Conservation (phyloP, 768 basidiomycete species). For the Amanita brunnescens region DNA sequence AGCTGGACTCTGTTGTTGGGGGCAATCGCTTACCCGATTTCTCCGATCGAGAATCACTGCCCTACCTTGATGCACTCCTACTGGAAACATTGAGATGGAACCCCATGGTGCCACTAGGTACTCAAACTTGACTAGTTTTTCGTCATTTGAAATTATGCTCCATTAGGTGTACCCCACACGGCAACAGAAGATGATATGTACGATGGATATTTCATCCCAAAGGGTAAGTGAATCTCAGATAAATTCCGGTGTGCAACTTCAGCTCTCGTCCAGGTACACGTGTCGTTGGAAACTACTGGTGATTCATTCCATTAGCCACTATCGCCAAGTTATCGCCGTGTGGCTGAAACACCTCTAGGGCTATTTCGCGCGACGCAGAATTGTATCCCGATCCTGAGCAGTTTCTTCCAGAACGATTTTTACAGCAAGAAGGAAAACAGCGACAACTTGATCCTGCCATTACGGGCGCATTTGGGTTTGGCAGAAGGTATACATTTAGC, state of each 20-base stretch:
- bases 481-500: slow-evolving; percentile 18
- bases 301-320: neutral
- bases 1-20: slow-evolving; percentile 33
- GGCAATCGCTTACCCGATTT: slow-evolving; percentile 32
- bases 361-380: slow-evolving; percentile 39
- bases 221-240: slow-evolving; percentile 9
- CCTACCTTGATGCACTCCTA: slow-evolving; percentile 35
- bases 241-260: neutral
- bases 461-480: slow-evolving; percentile 24
- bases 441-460: slow-evolving; percentile 15
- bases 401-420: slow-evolving; percentile 51
- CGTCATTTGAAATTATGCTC: neutral
- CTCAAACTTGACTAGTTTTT: neutral
- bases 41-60: slow-evolving; percentile 27
- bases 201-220: slow-evolving; percentile 18
- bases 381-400: slow-evolving; percentile 42
- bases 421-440: slow-evolving; percentile 20
- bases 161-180: slow-evolving; percentile 26
- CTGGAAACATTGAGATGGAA: slow-evolving; percentile 37
- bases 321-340: neutral
- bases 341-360: slow-evolving; percentile 21
- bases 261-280: slow-evolving; percentile 14
- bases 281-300: slow-evolving; percentile 22
- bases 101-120: slow-evolving; percentile 28
- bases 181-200: slow-evolving; percentile 25